phyloP scores from a whole-genome alignment of 495 filamentous ascomycete genomes.

The Annulohypoxylon bovei region DNA sequence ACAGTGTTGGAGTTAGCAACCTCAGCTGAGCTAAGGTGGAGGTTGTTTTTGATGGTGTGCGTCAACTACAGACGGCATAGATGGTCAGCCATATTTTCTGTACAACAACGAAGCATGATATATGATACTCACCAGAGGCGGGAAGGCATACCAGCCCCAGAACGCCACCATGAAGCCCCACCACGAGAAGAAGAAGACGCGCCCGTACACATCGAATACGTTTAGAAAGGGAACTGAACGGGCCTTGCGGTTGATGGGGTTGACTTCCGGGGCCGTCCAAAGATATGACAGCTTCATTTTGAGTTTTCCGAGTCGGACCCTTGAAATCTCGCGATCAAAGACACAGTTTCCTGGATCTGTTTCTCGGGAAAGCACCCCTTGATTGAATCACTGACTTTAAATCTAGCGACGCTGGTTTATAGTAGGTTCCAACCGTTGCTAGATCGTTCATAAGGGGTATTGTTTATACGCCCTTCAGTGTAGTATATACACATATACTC shows the following conservation, averaged over 20 bases:
- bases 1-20: constrained; percentile 93
- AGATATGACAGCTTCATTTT: constrained; percentile 58
- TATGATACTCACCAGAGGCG: constrained; percentile 72
- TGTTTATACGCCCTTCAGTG: constrained; percentile 17
- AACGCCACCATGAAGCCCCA: constrained; percentile 96
- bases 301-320: not conserved
- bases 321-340: not conserved
- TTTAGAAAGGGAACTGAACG: constrained; percentile 84
- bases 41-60: constrained; percentile 79
- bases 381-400: not conserved
- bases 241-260: constrained; percentile 83
- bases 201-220: constrained; percentile 78
- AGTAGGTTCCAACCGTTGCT: not conserved
- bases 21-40: constrained; percentile 74
- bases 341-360: not conserved
- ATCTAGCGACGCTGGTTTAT: not conserved
- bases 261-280: constrained; percentile 70
- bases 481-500: constrained; percentile 12
- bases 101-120: not conserved
- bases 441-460: constrained; percentile 8
- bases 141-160: constrained; percentile 90
- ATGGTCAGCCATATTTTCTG: constrained; percentile 18
- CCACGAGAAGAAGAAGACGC: constrained; percentile 95
- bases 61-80: constrained; percentile 64
- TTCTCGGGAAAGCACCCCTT: not conserved